A percentile compares a stretch with the other conserved stretches of the same genome.
phyloP scores from a whole-genome alignment of 192 early-diverging fungal genomes.

The Podila epicladia region DNA sequence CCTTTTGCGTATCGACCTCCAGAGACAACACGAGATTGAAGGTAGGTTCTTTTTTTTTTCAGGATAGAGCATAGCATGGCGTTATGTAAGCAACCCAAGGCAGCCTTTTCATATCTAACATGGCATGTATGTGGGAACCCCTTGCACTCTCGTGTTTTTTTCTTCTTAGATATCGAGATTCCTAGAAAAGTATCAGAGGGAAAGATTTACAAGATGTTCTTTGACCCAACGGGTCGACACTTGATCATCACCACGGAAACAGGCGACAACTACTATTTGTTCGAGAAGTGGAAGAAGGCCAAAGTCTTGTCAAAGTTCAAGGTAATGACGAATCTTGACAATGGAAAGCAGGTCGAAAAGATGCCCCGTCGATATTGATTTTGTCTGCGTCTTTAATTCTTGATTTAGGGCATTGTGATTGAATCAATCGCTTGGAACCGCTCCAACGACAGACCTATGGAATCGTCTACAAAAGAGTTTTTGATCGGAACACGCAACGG shows the following conservation, averaged over 20 bases:
- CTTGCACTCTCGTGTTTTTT: not conserved
- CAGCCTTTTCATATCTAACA: not conserved
- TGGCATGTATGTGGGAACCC: not conserved
- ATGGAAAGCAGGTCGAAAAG: too few species aligned
- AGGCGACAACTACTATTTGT: conserved; percentile 93
- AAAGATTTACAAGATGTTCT: conserved; percentile 76
- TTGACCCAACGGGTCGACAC: conserved; percentile 91
- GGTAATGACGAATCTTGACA: conserved; percentile 45
- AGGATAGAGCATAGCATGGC: too few species aligned
- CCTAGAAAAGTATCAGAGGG: conserved; percentile 65
- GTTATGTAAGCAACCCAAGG: too few species aligned
- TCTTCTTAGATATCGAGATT: conserved; percentile 75
- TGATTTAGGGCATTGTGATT: conserved; percentile 72
- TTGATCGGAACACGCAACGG: conserved; percentile 90
- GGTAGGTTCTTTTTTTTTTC: conserved; percentile 52
- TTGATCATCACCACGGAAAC: conserved; percentile 87
- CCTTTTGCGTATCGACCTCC: conserved; percentile 90
- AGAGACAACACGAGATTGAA: conserved; percentile 81
- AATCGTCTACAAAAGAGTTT: conserved; percentile 80
- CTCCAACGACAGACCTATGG: conserved; percentile 52
- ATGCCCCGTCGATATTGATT: too few species aligned
- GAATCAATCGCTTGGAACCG: conserved; percentile 94
- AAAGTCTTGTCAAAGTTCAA: conserved; percentile 83
- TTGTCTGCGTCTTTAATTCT: not conserved
- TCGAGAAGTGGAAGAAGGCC: conserved; percentile 85